Base-by-base conservation (phyloP, 1,284 basidiomycete species). In the Retiboletus flavoniger region DNA sequence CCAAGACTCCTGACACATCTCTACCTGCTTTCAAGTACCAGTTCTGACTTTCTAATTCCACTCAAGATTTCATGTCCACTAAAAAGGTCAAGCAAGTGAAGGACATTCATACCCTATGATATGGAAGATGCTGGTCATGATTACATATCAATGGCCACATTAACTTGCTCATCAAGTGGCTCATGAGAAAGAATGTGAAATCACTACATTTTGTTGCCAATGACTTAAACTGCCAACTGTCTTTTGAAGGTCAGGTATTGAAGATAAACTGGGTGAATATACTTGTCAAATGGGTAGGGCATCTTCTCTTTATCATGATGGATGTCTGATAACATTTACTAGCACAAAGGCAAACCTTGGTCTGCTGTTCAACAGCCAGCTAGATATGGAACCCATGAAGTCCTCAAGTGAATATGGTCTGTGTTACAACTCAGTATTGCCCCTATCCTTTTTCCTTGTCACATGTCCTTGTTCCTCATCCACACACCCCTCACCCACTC, bases 31-130 rank as follows among this genome's bases (percentile, higher is more conserved):
- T 41, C 14, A 10, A 24, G 26, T 16, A 42, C 26, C 47, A 40
- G 38, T 43, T 50, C 31, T n/a, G 14, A 41, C 21, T 31, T 14
- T 29, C 47, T 32, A 29, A 49, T 32, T n/a, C 19, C 28, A 35
- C 2, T 24, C 31, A 9, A n/a, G 11, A 36, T 28, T 10, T 14
- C 17, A 47, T 50, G 35, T 48, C 10, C 3, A 26, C 47, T 39
- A 48, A 39, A 4, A 36, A 48, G 17, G 11, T 21, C 7, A 54
- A 51, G 39, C 54, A 55, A 19, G 40, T 44, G 10, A 55, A 39
- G n/a, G 14, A n/a, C 11, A 54, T 55, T 10, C 51, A 55, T 26
- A 14, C 8, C 3, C 48, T 50, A 19, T 8, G 2, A 55, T 34
- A 10, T 24, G 10, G 51, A 43, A 17, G 43, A 24, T 9, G 24